Evolutionary conservation across 345 rosid species (phyloP).

Genomic region (Eucalyptus tenuipes): DNA sequence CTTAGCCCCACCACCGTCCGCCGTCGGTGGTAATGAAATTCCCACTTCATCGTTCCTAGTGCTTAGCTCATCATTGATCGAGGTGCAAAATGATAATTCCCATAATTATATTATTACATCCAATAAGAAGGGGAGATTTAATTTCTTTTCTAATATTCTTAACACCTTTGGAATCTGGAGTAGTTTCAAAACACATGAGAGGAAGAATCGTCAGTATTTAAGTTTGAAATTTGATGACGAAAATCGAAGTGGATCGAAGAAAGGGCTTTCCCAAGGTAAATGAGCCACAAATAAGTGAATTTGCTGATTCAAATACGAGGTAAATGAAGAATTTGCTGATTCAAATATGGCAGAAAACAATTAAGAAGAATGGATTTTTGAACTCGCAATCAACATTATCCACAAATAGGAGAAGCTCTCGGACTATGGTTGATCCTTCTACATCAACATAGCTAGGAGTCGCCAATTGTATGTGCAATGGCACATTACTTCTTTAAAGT

Average conservation of each 20-base stretch:
- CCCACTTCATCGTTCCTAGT: neutral
- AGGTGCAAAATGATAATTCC: neutral
- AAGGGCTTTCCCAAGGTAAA: fast-evolving
- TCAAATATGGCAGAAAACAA: neutral
- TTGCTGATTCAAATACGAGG: neutral
- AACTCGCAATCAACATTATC: fast-evolving
- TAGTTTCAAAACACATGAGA: neutral
- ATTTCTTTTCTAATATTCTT: neutral
- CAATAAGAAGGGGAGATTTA: neutral
- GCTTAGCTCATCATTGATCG: neutral
- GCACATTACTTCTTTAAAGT: neutral
- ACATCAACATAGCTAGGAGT: fast-evolving
- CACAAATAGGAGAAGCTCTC: fast-evolving
- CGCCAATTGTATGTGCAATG: neutral
- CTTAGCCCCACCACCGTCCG: neutral
- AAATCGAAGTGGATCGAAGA: fast-evolving
- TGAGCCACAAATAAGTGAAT: fast-evolving
- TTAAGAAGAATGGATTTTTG: fast-evolving
- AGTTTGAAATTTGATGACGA: neutral
- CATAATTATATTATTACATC: neutral
- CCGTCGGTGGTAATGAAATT: neutral
- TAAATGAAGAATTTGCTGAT: neutral
- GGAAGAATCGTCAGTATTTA: fast-evolving
- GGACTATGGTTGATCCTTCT: fast-evolving
- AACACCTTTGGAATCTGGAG: neutral